These are phyloP conservation scores for Pseudogymnoascus verrucosus DNA, from an alignment of 2,329 filamentous ascomycete species.

Conservation along the genomic window DNA sequence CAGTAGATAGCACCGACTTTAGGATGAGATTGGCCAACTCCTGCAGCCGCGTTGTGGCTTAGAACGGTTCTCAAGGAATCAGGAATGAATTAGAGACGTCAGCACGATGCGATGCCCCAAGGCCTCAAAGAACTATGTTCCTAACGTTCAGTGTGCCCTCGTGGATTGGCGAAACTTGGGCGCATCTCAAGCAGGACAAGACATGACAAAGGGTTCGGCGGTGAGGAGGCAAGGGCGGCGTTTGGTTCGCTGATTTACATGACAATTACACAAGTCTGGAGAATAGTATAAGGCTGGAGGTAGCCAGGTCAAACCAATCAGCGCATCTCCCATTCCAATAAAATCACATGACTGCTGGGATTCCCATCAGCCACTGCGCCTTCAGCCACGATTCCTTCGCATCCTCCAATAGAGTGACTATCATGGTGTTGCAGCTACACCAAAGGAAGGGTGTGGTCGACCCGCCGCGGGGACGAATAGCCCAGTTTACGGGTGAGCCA, in stretches of 20 bases:
- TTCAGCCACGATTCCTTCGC: constrained; percentile 1
- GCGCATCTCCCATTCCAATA: background rate
- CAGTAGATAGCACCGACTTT: background rate
- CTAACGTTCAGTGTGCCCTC: background rate
- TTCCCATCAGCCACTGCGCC: background rate
- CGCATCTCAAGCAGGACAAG: background rate
- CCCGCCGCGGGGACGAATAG: background rate
- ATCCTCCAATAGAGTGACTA: background rate
- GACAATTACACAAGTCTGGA: background rate
- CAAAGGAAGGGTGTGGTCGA: background rate
- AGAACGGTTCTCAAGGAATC: background rate
- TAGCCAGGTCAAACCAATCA: background rate
- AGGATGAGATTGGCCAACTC: background rate
- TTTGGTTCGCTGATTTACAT: background rate
- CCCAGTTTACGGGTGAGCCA: background rate
- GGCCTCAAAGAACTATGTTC: background rate
- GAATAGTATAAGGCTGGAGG: background rate
- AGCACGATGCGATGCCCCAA: background rate
- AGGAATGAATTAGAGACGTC: background rate
- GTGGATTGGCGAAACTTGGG: background rate
- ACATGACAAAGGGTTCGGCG: background rate
- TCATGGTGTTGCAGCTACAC: background rate
- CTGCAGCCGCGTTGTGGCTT: background rate
- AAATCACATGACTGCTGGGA: background rate
- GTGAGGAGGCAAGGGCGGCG: background rate